Evolutionary conservation across 1,284 basidiomycete genomes (phyloP).

Genomic region (Apiotrichum montevideense): DNA sequence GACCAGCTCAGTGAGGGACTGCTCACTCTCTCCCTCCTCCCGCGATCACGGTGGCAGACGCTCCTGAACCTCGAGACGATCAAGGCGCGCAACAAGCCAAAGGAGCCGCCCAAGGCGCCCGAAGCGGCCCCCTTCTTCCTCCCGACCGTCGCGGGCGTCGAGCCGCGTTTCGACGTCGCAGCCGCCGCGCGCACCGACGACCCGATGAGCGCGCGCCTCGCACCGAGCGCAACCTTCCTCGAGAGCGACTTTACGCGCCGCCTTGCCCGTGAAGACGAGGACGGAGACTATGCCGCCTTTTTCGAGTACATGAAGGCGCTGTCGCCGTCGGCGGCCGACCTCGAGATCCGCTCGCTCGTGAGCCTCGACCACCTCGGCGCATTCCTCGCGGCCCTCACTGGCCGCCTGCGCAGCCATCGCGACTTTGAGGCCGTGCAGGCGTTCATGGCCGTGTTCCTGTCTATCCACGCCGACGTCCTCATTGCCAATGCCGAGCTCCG

Average conservation of each 20-base stretch:
- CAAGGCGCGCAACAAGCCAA: constrained; percentile 94
- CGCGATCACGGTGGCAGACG: constrained; percentile 92
- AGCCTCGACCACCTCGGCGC: constrained; percentile 59
- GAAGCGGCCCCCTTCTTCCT: constrained; percentile 97
- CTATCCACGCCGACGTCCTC: constrained; percentile 75
- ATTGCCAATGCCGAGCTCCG: constrained; percentile 61
- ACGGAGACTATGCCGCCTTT: constrained; percentile 72
- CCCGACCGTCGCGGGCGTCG: constrained; percentile 77
- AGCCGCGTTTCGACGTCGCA: constrained; percentile 64
- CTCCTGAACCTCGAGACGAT: constrained; percentile 93
- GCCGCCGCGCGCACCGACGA: constrained; percentile 50
- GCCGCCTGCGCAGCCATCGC: constrained; percentile 66
- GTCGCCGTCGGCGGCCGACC: constrained; percentile 82
- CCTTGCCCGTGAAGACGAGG: constrained; percentile 55
- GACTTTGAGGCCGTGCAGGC: constrained; percentile 97
- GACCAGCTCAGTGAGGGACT: constrained; percentile 77
- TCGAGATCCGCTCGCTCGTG: constrained; percentile 74
- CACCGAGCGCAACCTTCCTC: constrained; percentile 53
- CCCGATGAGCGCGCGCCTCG: constrained; percentile 52
- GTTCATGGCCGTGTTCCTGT: constrained; percentile 74
- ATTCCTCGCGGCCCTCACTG: constrained; percentile 70
- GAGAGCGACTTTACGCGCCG: constrained; percentile 71
- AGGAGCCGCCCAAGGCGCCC: constrained; percentile 87
- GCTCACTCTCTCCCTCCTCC: constrained; percentile 84
- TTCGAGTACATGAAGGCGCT: constrained; percentile 81